Conservation (phyloP, 116 monocot species). For the Dioscorea cayenensis region DNA sequence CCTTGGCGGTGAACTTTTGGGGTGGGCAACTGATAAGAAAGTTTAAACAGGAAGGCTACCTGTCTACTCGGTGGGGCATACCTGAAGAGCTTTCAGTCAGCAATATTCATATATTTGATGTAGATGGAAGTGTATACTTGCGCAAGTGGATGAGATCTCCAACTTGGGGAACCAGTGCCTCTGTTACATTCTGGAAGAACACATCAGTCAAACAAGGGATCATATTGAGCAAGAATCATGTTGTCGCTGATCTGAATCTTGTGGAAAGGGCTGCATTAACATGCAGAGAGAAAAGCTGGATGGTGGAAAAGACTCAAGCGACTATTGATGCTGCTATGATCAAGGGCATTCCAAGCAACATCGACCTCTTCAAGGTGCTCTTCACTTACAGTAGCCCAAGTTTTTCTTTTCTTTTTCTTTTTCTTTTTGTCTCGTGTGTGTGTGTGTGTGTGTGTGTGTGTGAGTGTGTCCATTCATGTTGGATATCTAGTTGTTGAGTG, state of each 20-base stretch:
- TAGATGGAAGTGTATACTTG: slow-evolving; percentile 87
- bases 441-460: too few species aligned
- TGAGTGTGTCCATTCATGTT: too few species aligned
- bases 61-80: slow-evolving; percentile 19
- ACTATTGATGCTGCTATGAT: slow-evolving; percentile 95
- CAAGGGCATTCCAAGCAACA: slow-evolving; percentile 96
- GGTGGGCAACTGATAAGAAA: slow-evolving; percentile 71
- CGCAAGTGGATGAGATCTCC: slow-evolving; percentile 87
- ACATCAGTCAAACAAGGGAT: slow-evolving; percentile 45
- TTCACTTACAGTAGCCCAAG: background rate
- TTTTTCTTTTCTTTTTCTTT: too few species aligned
- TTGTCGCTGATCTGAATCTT: slow-evolving; percentile 68
- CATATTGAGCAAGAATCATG: slow-evolving; percentile 70
- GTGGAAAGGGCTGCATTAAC: slow-evolving; percentile 65
- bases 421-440: too few species aligned
- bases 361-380: slow-evolving; percentile 90
- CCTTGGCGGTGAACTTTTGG: slow-evolving; percentile 90
- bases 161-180: slow-evolving; percentile 63
- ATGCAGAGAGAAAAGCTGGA: slow-evolving; percentile 73
- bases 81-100: slow-evolving; percentile 33
- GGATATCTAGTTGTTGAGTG: too few species aligned
- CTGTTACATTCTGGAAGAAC: slow-evolving; percentile 76
- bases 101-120: slow-evolving; percentile 48
- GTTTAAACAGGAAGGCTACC: slow-evolving; percentile 18
- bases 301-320: slow-evolving; percentile 77